Evolutionary conservation across 371 early-diverging fungal species (phyloP).

Genomic region (Capillidium rhysosporum): DNA sequence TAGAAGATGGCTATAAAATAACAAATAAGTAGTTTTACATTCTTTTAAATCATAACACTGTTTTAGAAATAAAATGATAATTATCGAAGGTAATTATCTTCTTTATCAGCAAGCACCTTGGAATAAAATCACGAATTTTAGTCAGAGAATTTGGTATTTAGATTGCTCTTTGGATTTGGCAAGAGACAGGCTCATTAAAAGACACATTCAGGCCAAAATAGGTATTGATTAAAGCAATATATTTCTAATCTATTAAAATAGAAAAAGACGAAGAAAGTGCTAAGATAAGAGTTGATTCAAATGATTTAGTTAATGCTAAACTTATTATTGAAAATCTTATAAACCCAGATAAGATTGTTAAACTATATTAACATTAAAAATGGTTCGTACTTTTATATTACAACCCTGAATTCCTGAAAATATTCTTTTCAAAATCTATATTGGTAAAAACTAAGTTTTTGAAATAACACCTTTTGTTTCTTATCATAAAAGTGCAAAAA

Average conservation of each 20-base stretch:
- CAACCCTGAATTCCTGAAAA: too few species aligned
- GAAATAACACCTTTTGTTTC: too few species aligned
- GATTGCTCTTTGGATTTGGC: slow-evolving; percentile 13
- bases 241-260: slow-evolving; percentile 1
- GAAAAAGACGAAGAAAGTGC: slow-evolving; percentile 8
- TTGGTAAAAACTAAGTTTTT: too few species aligned
- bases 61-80: slow-evolving; percentile 15
- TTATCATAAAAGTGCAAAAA: too few species aligned
- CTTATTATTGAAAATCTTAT: slow-evolving; percentile 9
- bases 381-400: too few species aligned
- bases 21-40: slow-evolving; percentile 9
- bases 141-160: slow-evolving; percentile 16
- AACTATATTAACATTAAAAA: slow-evolving; percentile 2
- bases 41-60: not conserved
- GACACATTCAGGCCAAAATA: slow-evolving; percentile 20
- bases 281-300: slow-evolving; percentile 5
- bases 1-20: slow-evolving; percentile 13
- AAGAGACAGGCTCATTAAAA: slow-evolving; percentile 12
- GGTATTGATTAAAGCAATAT: slow-evolving; percentile 6
- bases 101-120: slow-evolving; percentile 15
- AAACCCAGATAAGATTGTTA: not conserved
- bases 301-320: slow-evolving; percentile 12
- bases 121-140: slow-evolving; percentile 10
- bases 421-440: too few species aligned
- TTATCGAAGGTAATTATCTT: slow-evolving; percentile 26